Evolutionary conservation across 768 basidiomycete species (phyloP), one percentile per base, ranked within the genome.

Genomic region (Leccinum uliginosum): DNA sequence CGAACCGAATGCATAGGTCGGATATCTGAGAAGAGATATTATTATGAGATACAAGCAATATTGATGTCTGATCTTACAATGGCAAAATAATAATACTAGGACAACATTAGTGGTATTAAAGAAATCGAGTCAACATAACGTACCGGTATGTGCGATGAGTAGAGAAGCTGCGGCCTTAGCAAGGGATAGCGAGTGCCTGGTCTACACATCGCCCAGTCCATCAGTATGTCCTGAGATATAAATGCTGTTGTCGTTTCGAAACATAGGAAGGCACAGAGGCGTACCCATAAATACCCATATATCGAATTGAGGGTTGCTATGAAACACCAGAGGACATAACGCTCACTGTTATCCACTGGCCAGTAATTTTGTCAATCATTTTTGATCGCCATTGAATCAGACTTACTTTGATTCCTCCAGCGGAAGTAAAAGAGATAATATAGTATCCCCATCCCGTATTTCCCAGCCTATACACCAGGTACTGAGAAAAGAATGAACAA

Each of bases 181-280:
- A 91, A 74, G 19, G 74, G 80, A 60, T 88, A 76, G 58, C 63
- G 75, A 8, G 78, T 75, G 56, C 76, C 84, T 4, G 79, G 76
- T 55, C 82, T 78, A 44, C 93, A 74, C 45, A 98, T 67, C 2
- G 89, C 91, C 96, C 96, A 98, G 70, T 98, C 96, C 83, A 95
- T 89, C 10, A 87, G 66, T 30, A 93, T 70, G 64, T 97, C 93
- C 93, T 91, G 60, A 54, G 40, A 38, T n/a, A 54, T 26, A 52
- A 35, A 23, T 45, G 35, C 40, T 15, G 27, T 46, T 6, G 24
- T 40, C 19, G 26, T 21, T 9, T 45, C n/a, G 9, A 30, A 38
- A 46, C 10, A 24, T 40, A 14, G 10, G 11, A 24, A 53, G 40
- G n/a, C 2, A 9, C 30, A 47, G n/a, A 9, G 53, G 65, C 83